These are phyloP conservation scores for Epichloe gansuensis DNA, from an alignment of 2,329 filamentous ascomycete species.

Conservation along the genomic window DNA sequence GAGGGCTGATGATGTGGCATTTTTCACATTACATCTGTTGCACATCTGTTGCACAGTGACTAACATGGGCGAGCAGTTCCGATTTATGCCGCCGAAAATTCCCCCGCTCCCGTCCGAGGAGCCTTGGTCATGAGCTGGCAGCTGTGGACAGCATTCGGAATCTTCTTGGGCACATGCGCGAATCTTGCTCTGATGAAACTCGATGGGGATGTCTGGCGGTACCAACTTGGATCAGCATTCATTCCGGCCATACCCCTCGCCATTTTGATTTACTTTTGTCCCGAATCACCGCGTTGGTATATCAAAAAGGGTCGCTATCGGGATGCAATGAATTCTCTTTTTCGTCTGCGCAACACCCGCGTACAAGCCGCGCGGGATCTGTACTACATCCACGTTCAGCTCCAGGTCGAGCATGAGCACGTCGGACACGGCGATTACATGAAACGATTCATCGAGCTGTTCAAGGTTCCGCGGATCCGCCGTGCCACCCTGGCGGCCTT, in stretches of 20 bases:
- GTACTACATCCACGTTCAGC: conserved; percentile 51
- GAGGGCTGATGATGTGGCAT: neutral
- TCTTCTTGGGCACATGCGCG: conserved; percentile 46
- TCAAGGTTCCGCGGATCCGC: conserved; percentile 55
- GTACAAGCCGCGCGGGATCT: conserved; percentile 48
- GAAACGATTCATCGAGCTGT: conserved; percentile 50
- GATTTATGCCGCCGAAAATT: conserved; percentile 63
- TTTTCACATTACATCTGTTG: neutral
- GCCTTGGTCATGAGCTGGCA: conserved; percentile 76
- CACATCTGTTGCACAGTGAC: neutral
- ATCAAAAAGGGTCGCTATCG: conserved; percentile 52
- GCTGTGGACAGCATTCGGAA: conserved; percentile 52
- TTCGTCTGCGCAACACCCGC: conserved; percentile 37
- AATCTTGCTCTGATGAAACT: conserved; percentile 36
- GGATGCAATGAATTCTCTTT: conserved; percentile 45
- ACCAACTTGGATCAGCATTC: conserved; percentile 52
- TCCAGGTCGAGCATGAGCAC: conserved; percentile 44
- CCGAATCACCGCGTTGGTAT: conserved; percentile 52
- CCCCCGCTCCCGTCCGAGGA: conserved; percentile 55
- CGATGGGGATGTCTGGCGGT: conserved; percentile 38
- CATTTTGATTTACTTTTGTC: conserved; percentile 50
- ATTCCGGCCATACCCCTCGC: conserved; percentile 44
- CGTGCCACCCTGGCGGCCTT: conserved; percentile 65
- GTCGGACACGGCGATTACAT: conserved; percentile 41
- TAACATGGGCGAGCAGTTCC: conserved; percentile 35